Evolutionary conservation across 140 eudicot genomes (phyloP).

Genomic region (Erigeron philadelphicus): DNA sequence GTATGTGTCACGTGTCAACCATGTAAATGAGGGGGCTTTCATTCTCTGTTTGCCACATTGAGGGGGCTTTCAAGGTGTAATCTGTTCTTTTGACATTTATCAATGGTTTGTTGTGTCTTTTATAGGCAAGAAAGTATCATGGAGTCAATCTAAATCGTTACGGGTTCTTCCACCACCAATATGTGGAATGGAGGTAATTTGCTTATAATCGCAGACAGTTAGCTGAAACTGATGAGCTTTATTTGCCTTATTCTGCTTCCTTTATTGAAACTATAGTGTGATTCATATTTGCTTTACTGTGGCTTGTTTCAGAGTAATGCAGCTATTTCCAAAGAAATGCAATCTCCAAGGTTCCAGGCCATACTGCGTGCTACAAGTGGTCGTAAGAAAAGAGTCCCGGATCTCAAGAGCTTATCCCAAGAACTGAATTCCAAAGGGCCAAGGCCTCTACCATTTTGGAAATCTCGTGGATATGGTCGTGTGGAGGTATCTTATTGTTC

Average conservation of each 20-base stretch:
- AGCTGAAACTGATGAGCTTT: background rate
- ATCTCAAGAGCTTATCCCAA: conserved; percentile 83
- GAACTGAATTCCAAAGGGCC: conserved; percentile 84
- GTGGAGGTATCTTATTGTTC: conserved; percentile 57
- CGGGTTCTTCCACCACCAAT: conserved; percentile 42
- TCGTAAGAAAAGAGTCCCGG: conserved; percentile 65
- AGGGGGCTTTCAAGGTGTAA: no score
- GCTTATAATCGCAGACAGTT: background rate
- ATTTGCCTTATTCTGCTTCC: background rate
- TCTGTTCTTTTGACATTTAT: conserved; percentile 1
- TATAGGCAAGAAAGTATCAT: conserved; percentile 59
- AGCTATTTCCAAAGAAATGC: conserved; percentile 71
- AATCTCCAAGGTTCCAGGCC: conserved; percentile 97
- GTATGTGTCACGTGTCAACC: no score
- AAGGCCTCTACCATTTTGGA: conserved; percentile 76
- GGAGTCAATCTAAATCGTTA: conserved; percentile 78
- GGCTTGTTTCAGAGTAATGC: conserved; percentile 57
- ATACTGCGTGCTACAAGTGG: conserved; percentile 90
- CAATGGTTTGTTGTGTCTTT: conserved; percentile 5
- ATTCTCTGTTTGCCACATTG: background rate
- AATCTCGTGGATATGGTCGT: conserved; percentile 80
- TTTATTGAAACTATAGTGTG: conserved; percentile 19
- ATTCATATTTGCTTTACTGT: conserved; percentile 27
- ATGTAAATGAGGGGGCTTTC: no score
- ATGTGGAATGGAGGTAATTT: conserved; percentile 59